Base-by-base conservation (phyloP, 1,284 basidiomycete species). In the Phellopilus nigrolimitatus region DNA sequence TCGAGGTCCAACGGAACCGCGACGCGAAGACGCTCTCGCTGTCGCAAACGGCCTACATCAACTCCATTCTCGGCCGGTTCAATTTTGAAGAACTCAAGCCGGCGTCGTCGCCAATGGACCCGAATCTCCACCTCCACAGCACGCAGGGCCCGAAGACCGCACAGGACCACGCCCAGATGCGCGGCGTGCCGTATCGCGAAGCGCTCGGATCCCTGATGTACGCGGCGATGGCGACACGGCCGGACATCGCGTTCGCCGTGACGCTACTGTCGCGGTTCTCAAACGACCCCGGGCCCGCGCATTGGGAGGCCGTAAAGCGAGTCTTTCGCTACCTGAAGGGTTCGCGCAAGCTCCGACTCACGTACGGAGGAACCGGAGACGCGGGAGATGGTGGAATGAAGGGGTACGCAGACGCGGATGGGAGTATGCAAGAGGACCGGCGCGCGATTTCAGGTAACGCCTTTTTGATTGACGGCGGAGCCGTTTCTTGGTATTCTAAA, bases 151-250 rank as follows among this genome's bases (percentile, higher is more conserved):
- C 62, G 3, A 49, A 55, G 12, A 62, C 61, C 3, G 56, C 56
- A 10, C 17, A 47, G 7, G 61, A 67, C 24, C 31, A 49, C 43
- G 53, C 57, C 1, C 47, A 36, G 3, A 69, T 68, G 65, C 53
- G 51, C 0, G 57, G 66, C 44, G 53, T 63, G 0, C 68, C 62
- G 5, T 65, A 64, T 56, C 51, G 38, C 33, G 51, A 57, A 51
- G 62, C 59, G 10, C 47, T 70, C 3, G 64, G 67, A 0, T 62
- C 61, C 1, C 54, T 71, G 33, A 65, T 66, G 60, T 69, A 68
- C 45, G 62, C 63, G 4, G 62, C 60, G 4, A 46, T 67, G 5
- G 60, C 58, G 0, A 70, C 67, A 3, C 21, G 60, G 12, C 59
- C 59, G 10, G 53, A 59, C 36, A 55, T 60, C 12, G 51, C 48